Conservation (phyloP, 495 filamentous ascomycete species). For the Astrothelium macrocarpum region DNA sequence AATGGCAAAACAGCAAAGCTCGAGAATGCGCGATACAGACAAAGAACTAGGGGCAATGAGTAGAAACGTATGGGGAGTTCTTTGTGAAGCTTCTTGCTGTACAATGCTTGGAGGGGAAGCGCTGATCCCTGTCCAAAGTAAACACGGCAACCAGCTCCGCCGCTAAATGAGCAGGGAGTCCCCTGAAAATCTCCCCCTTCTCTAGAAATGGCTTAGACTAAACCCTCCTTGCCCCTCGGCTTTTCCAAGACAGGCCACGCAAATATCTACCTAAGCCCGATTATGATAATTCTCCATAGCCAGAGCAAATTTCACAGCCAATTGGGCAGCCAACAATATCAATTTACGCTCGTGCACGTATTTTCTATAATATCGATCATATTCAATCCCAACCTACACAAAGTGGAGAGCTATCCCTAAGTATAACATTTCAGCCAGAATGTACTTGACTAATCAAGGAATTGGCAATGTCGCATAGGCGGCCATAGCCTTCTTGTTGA, state of each 20-base stretch:
- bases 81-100: not conserved
- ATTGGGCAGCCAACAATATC: no score
- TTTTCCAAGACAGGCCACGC: no score
- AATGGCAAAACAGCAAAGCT: not conserved
- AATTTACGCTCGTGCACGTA: no score
- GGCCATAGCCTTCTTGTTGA: slow-evolving; percentile 35
- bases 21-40: not conserved
- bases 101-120: not conserved
- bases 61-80: not conserved
- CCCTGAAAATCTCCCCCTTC: not conserved
- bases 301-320: no score
- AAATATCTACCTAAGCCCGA: no score
- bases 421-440: not conserved
- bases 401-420: not conserved
- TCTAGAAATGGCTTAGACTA: not conserved
- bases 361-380: not conserved
- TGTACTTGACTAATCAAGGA: not conserved
- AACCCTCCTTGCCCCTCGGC: not conserved
- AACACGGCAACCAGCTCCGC: slow-evolving; percentile 4
- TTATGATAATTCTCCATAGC: no score
- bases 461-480: slow-evolving; percentile 38
- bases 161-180: not conserved
- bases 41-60: not conserved
- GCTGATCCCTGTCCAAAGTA: not conserved
- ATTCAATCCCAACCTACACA: not conserved